phyloP scores from a whole-genome alignment of 495 filamentous ascomycete species.

The Penicillium waksmanii region DNA sequence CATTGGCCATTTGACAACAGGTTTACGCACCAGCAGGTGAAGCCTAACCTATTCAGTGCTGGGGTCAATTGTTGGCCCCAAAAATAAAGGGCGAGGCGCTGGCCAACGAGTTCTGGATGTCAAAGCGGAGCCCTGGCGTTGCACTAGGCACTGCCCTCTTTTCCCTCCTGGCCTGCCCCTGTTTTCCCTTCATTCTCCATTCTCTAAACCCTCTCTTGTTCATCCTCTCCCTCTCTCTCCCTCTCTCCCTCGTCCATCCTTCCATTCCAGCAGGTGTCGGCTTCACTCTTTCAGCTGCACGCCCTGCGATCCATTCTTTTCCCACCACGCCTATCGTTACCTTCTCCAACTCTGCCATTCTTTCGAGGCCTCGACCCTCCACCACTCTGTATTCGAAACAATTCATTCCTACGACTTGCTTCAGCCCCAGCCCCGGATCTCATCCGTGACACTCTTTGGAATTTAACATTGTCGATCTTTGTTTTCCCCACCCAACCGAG shows the following conservation, averaged over 20 bases:
- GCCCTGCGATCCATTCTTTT: constrained; percentile 59
- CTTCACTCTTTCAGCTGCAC: constrained; percentile 85
- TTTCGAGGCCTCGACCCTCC: no score
- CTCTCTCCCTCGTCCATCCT: constrained; percentile 32
- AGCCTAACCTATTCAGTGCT: not conserved
- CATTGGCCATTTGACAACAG: not conserved
- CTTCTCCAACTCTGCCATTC: constrained; percentile 10
- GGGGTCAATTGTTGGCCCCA: constrained; percentile 5
- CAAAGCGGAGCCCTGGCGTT: constrained; percentile 3
- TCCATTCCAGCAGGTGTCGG: constrained; percentile 59
- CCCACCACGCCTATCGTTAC: not conserved
- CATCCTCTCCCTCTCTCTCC: constrained; percentile 41
- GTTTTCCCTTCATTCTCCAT: constrained; percentile 53
- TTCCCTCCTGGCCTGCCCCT: constrained; percentile 39
- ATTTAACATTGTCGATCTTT: constrained; percentile 25
- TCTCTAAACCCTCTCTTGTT: constrained; percentile 30
- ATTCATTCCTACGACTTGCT: constrained; percentile 18
- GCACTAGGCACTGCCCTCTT: constrained; percentile 19
- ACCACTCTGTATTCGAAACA: constrained; percentile 5
- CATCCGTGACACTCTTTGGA: constrained; percentile 27
- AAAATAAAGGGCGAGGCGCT: constrained; percentile 21
- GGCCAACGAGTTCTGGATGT: not conserved
- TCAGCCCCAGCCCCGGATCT: constrained; percentile 20
- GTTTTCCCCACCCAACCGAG: constrained; percentile 6
- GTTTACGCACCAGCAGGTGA: not conserved